Conservation (phyloP, 108 stramenopile genomes). For the Skeletonema potamos region DNA sequence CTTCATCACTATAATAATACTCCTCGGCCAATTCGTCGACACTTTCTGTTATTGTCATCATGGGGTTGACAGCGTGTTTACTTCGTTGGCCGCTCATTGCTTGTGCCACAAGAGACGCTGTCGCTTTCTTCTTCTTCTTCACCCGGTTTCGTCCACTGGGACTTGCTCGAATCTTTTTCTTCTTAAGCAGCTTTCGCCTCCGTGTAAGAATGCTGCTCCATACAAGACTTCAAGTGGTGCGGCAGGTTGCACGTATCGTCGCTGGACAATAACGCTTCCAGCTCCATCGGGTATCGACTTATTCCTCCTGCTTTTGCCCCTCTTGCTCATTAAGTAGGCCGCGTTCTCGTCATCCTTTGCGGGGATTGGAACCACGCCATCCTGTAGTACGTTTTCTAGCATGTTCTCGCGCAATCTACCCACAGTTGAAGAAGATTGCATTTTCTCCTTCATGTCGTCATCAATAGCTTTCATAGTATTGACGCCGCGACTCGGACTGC, state of each 20-base stretch:
- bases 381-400: not conserved
- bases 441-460: slow-evolving; percentile 12
- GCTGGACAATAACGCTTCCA: slow-evolving; percentile 14
- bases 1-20: slow-evolving; percentile 13
- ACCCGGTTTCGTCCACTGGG: slow-evolving; percentile 11
- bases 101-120: slow-evolving; percentile 9
- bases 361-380: slow-evolving; percentile 31
- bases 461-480: slow-evolving; percentile 28
- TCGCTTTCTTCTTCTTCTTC: slow-evolving; percentile 27
- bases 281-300: not conserved
- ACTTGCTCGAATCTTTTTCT: slow-evolving; percentile 29
- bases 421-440: not conserved
- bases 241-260: slow-evolving; percentile 33
- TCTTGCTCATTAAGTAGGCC: slow-evolving; percentile 9
- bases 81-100: slow-evolving; percentile 31
- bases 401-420: not conserved
- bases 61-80: slow-evolving; percentile 22
- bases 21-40: slow-evolving; percentile 13
- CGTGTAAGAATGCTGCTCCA: slow-evolving; percentile 31
- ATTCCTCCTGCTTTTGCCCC: not conserved
- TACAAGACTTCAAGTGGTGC: slow-evolving; percentile 32
- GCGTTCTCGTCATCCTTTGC: slow-evolving; percentile 19
- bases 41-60: slow-evolving; percentile 31
- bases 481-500: not conserved
- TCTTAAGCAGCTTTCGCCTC: slow-evolving; percentile 4